Evolutionary conservation across 2,329 filamentous ascomycete genomes (phyloP).

Genomic region (Hysterium pulicare): DNA sequence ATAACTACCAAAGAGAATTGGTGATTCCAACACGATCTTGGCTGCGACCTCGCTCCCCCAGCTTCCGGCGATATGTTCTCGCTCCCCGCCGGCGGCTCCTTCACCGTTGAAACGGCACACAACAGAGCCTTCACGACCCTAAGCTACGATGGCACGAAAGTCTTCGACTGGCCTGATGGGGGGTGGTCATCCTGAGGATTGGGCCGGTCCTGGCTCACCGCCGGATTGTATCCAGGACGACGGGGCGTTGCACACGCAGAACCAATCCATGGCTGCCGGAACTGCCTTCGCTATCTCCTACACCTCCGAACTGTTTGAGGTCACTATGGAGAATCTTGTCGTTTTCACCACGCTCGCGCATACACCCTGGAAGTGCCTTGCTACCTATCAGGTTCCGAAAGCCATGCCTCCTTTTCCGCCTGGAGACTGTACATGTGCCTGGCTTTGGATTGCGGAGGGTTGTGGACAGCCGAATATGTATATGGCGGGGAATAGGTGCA

Average conservation of each 20-base stretch:
- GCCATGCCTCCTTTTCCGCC: slow-evolving; percentile 36
- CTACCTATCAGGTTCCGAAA: slow-evolving; percentile 36
- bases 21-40: slow-evolving; percentile 52
- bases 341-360: slow-evolving; percentile 46
- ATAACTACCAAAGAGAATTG: slow-evolving; percentile 43
- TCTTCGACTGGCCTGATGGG: slow-evolving; percentile 49
- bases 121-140: slow-evolving; percentile 50
- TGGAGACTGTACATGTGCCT: slow-evolving; percentile 42
- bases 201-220: slow-evolving; percentile 36
- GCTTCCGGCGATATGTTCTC: slow-evolving; percentile 39
- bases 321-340: slow-evolving; percentile 52
- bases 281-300: slow-evolving; percentile 53
- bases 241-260: slow-evolving; percentile 48
- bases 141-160: slow-evolving; percentile 40
- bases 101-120: slow-evolving; percentile 50
- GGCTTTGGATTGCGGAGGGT: slow-evolving; percentile 41
- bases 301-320: slow-evolving; percentile 44
- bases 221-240: slow-evolving; percentile 38
- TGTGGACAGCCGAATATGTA: slow-evolving; percentile 38
- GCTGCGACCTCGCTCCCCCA: slow-evolving; percentile 44
- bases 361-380: slow-evolving; percentile 39
- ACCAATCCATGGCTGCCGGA: slow-evolving; percentile 43
- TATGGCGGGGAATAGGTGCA: slow-evolving; percentile 52
- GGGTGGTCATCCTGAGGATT: slow-evolving; percentile 45
- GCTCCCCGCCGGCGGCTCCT: slow-evolving; percentile 48